Conservation (phyloP, 371 early-diverging fungal genomes). For the Blastocladiella emersonii region DNA sequence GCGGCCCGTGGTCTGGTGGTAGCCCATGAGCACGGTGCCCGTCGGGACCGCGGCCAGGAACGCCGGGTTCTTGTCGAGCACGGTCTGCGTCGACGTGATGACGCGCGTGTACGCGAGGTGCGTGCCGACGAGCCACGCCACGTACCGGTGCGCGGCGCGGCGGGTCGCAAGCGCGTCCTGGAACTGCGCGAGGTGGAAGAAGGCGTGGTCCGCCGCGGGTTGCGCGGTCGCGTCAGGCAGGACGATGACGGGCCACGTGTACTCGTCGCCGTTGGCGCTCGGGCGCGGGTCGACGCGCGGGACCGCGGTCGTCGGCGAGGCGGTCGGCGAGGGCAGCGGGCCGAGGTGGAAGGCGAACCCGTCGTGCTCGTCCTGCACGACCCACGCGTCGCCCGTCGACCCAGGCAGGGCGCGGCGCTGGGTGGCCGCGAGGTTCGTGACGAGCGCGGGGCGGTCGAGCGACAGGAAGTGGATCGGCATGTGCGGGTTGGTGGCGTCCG, state of each 20-base stretch:
- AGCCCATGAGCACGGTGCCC: conserved; percentile 64
- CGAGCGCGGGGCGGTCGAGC: neutral
- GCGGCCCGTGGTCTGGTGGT: conserved; percentile 62
- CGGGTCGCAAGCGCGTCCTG: too few relatives aligned
- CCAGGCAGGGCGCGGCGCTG: too few relatives aligned
- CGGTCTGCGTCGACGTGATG: conserved; percentile 73
- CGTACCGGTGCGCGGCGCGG: neutral
- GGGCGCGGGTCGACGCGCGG: too few relatives aligned
- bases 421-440: neutral
- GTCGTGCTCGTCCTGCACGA: neutral
- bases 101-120: neutral
- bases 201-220: neutral
- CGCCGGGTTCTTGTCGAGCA: conserved; percentile 67
- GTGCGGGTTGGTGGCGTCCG: neutral
- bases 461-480: neutral
- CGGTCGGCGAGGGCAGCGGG: too few relatives aligned
- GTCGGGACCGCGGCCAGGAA: conserved; percentile 48
- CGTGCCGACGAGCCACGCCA: neutral
- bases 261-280: too few relatives aligned
- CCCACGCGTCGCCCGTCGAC: neutral
- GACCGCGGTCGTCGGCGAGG: too few relatives aligned
- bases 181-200: neutral
- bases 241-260: neutral
- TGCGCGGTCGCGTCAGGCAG: neutral
- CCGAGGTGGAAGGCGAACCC: neutral